A percentile compares a stretch with the other conserved stretches of the same genome.
phyloP scores from a whole-genome alignment of 768 basidiomycete genomes.

The Auricularia auricula-judae region DNA sequence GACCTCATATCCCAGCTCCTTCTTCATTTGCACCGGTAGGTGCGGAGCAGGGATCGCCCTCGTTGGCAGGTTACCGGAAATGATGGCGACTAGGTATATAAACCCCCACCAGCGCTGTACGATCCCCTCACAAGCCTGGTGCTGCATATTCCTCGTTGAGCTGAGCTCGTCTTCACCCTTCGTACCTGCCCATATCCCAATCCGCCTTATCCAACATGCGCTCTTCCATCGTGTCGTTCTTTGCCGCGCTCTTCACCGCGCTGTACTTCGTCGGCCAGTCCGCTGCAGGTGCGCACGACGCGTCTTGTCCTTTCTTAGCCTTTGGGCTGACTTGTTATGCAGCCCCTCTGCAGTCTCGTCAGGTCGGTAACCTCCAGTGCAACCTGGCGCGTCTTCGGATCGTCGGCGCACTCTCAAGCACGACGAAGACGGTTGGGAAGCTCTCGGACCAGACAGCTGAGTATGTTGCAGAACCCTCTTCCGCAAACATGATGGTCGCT shows the following conservation, averaged over 20 bases:
- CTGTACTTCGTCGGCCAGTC: not conserved
- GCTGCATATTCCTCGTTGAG: not conserved
- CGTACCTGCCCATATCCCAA: not conserved
- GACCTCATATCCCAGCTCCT: too few relatives aligned
- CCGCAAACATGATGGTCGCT: not conserved
- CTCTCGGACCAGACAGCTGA: conserved; percentile 3
- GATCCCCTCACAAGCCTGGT: not conserved
- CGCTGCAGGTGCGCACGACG: not conserved
- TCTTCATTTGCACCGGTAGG: too few relatives aligned
- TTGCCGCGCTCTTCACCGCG: not conserved
- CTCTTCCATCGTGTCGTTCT: not conserved
- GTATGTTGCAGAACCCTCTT: not conserved
- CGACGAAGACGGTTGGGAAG: conserved; percentile 11
- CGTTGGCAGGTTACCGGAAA: not conserved
- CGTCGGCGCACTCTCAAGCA: conserved; percentile 15
- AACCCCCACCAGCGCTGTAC: not conserved
- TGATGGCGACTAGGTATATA: not conserved
- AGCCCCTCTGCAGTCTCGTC: conserved; percentile 15
- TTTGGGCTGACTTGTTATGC: not conserved
- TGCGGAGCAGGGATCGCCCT: too few relatives aligned
- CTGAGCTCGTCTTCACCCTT: not conserved
- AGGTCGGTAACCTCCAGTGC: conserved; percentile 22
- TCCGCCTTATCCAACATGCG: not conserved
- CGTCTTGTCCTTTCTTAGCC: not conserved
- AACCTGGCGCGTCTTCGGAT: conserved; percentile 22